A percentile compares a stretch with the other conserved stretches of the same genome.
phyloP scores from a whole-genome alignment of 2,329 filamentous ascomycete genomes.

The Xylaria sp. region DNA sequence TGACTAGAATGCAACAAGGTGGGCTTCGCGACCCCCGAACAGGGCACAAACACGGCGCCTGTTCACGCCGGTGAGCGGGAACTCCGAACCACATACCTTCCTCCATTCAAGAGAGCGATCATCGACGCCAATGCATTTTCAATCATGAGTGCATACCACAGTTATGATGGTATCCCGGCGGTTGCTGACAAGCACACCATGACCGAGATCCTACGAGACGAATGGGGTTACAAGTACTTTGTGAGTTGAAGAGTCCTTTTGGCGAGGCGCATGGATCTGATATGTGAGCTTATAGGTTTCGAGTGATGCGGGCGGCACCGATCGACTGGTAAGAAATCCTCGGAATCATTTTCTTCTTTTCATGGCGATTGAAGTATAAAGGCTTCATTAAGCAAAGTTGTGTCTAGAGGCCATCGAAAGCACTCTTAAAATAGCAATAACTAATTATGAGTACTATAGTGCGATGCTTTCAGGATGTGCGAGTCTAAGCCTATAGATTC shows the following conservation, averaged over 20 bases:
- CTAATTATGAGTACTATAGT: constrained; percentile 45
- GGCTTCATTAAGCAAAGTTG: not conserved
- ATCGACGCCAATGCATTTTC: constrained; percentile 74
- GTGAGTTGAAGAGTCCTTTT: constrained; percentile 52
- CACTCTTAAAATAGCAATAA: not conserved
- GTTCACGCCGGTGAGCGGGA: constrained; percentile 64
- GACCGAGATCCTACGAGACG: constrained; percentile 73
- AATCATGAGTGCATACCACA: constrained; percentile 80
- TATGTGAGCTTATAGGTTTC: constrained; percentile 53
- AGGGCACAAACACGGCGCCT: constrained; percentile 75
- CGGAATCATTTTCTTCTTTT: not conserved
- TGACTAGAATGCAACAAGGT: constrained; percentile 50
- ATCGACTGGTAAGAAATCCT: constrained; percentile 59
- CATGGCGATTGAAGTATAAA: not conserved
- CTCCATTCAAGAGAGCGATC: constrained; percentile 74
- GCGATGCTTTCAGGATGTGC: constrained; percentile 72
- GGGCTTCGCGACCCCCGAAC: constrained; percentile 74
- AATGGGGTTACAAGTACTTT: constrained; percentile 80
- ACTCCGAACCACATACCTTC: constrained; percentile 66
- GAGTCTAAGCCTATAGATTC: constrained; percentile 68
- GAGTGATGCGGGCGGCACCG: constrained; percentile 76
- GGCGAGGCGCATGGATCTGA: constrained; percentile 28
- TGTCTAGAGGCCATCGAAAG: not conserved
- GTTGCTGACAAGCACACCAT: constrained; percentile 73
- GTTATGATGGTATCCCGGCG: constrained; percentile 76